These are phyloP conservation scores for Phytophthora pini DNA, from an alignment of 352 stramenopile species.

Conservation along the genomic window DNA sequence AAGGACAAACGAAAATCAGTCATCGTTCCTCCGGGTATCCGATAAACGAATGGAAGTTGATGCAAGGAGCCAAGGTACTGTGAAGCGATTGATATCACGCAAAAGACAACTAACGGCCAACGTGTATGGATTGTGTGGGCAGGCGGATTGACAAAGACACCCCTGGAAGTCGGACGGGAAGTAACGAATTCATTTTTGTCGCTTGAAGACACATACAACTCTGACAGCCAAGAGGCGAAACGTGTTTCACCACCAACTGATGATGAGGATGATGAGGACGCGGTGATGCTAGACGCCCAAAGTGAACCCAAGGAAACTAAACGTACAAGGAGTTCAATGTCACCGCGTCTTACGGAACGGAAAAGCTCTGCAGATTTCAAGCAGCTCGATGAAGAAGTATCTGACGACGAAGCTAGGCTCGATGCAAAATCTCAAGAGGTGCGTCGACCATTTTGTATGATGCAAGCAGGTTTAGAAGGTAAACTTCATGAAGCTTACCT, in stretches of 20 bases:
- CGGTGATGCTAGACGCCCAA: not conserved
- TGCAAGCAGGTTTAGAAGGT: constrained; percentile 45
- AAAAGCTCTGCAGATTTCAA: constrained; percentile 2
- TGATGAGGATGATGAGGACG: not conserved
- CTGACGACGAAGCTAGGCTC: not conserved
- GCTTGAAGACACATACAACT: constrained; percentile 2
- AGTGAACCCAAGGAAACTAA: not conserved
- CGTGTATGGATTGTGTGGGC: too few relatives aligned
- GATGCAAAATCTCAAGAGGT: constrained; percentile 2
- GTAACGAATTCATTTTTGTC: constrained; percentile 1
- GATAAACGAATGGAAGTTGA: too few relatives aligned
- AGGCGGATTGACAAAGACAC: too few relatives aligned
- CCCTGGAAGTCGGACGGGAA: not conserved
- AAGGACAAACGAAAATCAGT: too few relatives aligned
- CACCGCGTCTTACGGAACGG: not conserved
- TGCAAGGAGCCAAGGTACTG: too few relatives aligned
- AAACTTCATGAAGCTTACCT: not conserved
- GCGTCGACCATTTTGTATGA: constrained; percentile 36
- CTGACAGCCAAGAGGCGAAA: constrained; percentile 11
- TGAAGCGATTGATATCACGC: too few relatives aligned
- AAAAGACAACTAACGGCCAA: too few relatives aligned
- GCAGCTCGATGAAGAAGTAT: not conserved
- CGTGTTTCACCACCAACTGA: not conserved
- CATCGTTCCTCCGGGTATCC: too few relatives aligned
- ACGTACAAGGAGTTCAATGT: too few relatives aligned